Evolutionary conservation across 1,139 yeast species (phyloP).

Genomic region (Taphrina pruni): DNA sequence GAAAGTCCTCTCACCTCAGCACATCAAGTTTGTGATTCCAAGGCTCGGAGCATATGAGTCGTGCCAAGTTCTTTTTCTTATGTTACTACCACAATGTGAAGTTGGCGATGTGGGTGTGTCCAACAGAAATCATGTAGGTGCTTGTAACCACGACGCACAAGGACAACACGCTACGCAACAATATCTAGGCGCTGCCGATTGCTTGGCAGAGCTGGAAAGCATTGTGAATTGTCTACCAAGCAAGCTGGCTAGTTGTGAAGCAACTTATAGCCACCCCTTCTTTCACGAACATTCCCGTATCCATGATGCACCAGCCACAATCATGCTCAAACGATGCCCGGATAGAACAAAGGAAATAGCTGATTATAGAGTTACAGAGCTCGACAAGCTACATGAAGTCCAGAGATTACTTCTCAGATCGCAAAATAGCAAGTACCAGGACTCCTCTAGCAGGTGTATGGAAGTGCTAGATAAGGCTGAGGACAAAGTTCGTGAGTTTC

Average conservation of each 20-base stretch:
- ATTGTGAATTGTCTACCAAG: conserved; percentile 12
- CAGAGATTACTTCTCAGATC: not conserved
- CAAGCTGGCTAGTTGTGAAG: not conserved
- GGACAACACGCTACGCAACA: too few relatives aligned
- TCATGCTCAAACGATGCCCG: not conserved
- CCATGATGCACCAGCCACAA: not conserved
- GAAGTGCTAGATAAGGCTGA: not conserved
- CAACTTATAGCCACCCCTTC: conserved; percentile 1
- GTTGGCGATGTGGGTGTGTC: too few relatives aligned
- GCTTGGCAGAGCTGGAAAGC: conserved; percentile 17
- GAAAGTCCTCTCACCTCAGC: conserved; percentile 1
- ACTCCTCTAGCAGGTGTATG: not conserved
- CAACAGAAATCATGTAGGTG: too few relatives aligned
- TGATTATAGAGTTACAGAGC: not conserved
- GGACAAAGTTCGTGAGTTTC: not conserved
- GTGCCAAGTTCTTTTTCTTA: not conserved
- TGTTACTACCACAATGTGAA: not conserved
- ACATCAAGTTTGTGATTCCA: not conserved
- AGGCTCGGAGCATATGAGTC: conserved; percentile 14
- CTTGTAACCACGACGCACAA: too few relatives aligned
- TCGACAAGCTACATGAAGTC: not conserved
- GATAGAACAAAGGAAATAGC: not conserved
- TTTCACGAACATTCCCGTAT: not conserved
- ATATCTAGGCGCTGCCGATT: too few relatives aligned
- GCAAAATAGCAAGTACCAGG: not conserved